phyloP scores from a whole-genome alignment of 305 asterid species.

The Fraxinus velutina region DNA sequence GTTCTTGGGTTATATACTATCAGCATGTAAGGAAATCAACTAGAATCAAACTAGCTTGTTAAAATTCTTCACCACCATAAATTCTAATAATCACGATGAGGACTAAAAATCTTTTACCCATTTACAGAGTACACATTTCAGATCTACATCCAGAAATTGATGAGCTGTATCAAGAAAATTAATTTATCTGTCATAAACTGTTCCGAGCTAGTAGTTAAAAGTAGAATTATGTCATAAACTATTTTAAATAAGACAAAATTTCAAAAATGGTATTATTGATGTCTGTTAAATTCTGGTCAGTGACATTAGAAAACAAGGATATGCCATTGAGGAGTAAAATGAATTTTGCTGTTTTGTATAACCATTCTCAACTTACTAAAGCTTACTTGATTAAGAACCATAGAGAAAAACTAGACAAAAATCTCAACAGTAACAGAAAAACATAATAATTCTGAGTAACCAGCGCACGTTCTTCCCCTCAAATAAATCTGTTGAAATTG shows the following conservation, averaged over 20 bases:
- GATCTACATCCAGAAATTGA: neutral
- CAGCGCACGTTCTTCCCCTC: neutral
- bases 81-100: neutral
- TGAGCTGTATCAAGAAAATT: neutral
- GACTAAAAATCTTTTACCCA: neutral
- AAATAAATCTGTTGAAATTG: neutral
- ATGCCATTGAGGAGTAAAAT: neutral
- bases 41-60: constrained; percentile 2
- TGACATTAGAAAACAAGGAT: neutral
- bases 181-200: neutral
- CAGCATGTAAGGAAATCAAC: constrained; percentile 32
- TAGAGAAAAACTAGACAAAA: neutral
- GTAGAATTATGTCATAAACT: neutral
- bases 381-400: neutral
- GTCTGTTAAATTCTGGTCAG: neutral
- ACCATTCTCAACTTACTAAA: neutral
- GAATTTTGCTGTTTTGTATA: neutral
- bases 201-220: neutral
- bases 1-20: constrained; percentile 37
- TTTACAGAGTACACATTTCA: neutral
- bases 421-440: neutral
- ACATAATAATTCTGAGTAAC: neutral
- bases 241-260: neutral
- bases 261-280: neutral
- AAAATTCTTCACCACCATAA: constrained; percentile 6